Evolutionary conservation across 768 basidiomycete species (phyloP).

Genomic region (Cytidiella melzeri): DNA sequence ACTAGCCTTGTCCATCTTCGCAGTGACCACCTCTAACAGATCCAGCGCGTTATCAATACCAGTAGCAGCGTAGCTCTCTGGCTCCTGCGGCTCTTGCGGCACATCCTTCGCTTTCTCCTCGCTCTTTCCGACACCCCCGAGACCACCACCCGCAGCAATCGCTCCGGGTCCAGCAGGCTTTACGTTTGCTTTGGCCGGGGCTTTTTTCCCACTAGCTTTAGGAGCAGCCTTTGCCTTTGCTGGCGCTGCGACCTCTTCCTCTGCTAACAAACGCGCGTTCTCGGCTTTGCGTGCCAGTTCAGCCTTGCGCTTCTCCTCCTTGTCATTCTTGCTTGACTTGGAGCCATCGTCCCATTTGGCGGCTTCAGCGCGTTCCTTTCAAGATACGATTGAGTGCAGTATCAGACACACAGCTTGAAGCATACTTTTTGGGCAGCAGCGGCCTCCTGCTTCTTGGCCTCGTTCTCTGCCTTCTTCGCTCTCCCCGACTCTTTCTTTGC

Average conservation of each 20-base stretch:
- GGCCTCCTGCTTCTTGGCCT: constrained; percentile 67
- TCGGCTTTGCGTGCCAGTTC: constrained; percentile 85
- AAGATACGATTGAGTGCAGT: not conserved
- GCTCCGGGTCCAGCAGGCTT: constrained; percentile 79
- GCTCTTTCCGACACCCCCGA: constrained; percentile 24
- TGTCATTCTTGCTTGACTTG: constrained; percentile 66
- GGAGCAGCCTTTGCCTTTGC: constrained; percentile 58
- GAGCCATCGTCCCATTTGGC: constrained; percentile 60
- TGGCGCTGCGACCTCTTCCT: constrained; percentile 66
- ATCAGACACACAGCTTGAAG: not conserved
- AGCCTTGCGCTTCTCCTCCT: constrained; percentile 75
- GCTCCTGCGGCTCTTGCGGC: constrained; percentile 33
- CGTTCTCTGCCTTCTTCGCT: constrained; percentile 90
- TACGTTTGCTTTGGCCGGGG: constrained; percentile 33
- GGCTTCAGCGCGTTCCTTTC: constrained; percentile 70
- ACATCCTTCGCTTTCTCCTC: constrained; percentile 27
- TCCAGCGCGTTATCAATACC: constrained; percentile 91
- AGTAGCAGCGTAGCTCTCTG: constrained; percentile 74
- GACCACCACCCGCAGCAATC: constrained; percentile 66
- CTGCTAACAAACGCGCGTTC: constrained; percentile 78
- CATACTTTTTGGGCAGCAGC: constrained; percentile 56
- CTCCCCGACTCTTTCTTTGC: constrained; percentile 88
- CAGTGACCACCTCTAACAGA: constrained; percentile 80
- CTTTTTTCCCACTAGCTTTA: constrained; percentile 58
- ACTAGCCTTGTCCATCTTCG: constrained; percentile 90